These are phyloP conservation scores for Gymnopus androsaceus DNA, from an alignment of 1,284 basidiomycete species.

Conservation along the genomic window DNA sequence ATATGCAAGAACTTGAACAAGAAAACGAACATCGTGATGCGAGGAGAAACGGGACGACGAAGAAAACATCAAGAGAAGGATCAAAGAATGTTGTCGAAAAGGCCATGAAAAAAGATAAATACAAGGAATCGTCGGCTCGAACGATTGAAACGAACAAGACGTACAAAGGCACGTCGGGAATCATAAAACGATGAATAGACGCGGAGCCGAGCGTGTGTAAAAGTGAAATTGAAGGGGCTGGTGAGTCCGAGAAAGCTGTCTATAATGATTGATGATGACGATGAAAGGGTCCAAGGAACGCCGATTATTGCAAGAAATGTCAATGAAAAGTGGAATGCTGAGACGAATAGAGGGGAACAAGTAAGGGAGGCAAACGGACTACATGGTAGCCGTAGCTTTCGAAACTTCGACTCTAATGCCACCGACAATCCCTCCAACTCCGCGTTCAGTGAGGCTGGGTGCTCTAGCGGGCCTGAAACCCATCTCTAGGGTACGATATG, in stretches of 20 bases:
- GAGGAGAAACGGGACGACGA: background rate
- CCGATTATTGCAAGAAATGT: background rate
- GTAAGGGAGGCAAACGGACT: background rate
- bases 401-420: slow-evolving; percentile 70
- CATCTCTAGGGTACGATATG: slow-evolving; percentile 54
- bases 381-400: slow-evolving; percentile 57
- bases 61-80: background rate
- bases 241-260: too few relatives aligned
- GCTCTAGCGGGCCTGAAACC: slow-evolving; percentile 38
- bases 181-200: too few relatives aligned
- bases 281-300: too few relatives aligned
- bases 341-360: background rate
- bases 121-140: too few relatives aligned
- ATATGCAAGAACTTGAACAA: slow-evolving; percentile 2
- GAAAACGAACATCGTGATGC: slow-evolving; percentile 1
- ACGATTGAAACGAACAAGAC: too few relatives aligned
- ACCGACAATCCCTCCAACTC: slow-evolving; percentile 51
- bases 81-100: background rate
- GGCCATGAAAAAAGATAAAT: background rate
- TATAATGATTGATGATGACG: too few relatives aligned
- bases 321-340: background rate
- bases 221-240: too few relatives aligned
- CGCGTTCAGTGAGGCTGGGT: slow-evolving; percentile 32
- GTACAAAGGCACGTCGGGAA: too few relatives aligned
- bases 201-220: too few relatives aligned